Percentiles rank a stretch among this genome's conserved stretches.
Conservation (phyloP, 2,329 filamentous ascomycete species). For the Sclerotinia subarctica region DNA sequence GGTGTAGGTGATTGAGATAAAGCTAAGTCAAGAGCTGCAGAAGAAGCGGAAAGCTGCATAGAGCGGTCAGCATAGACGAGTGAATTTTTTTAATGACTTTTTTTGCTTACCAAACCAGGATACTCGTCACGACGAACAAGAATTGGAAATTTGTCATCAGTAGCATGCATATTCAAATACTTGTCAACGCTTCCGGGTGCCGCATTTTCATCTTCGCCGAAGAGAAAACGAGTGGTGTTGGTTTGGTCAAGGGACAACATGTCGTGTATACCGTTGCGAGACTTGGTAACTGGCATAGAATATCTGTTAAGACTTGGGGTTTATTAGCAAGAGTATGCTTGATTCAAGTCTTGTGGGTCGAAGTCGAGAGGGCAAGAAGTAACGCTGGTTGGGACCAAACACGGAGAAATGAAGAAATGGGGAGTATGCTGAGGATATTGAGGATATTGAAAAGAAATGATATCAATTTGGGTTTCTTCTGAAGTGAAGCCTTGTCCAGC, state of each 20-base stretch:
- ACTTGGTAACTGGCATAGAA: constrained; percentile 83
- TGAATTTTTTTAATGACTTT: constrained; percentile 14
- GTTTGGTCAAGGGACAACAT: constrained; percentile 69
- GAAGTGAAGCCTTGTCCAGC: constrained; percentile 12
- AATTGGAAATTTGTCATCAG: constrained; percentile 84
- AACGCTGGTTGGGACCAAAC: background rate
- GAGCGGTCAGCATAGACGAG: constrained; percentile 41
- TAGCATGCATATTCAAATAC: constrained; percentile 67
- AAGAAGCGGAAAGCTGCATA: constrained; percentile 72
- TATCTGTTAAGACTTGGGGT: constrained; percentile 74
- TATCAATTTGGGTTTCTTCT: background rate
- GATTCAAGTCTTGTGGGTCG: constrained; percentile 13
- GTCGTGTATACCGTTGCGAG: constrained; percentile 64
- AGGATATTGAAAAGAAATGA: constrained; percentile 13
- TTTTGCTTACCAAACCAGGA: constrained; percentile 35
- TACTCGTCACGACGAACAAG: constrained; percentile 62
- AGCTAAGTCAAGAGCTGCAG: constrained; percentile 76
- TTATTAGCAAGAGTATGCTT: constrained; percentile 27
- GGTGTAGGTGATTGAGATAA: constrained; percentile 64
- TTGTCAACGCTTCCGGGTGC: constrained; percentile 57
- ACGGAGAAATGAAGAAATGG: constrained; percentile 3
- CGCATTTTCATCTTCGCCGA: constrained; percentile 68
- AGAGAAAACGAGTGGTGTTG: constrained; percentile 81
- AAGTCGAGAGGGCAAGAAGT: constrained; percentile 5
- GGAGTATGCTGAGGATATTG: constrained; percentile 17